A percentile compares a stretch with the other conserved stretches of the same genome.
Conservation (phyloP, 2,329 filamentous ascomycete genomes). For the Fusarium sp. region DNA sequence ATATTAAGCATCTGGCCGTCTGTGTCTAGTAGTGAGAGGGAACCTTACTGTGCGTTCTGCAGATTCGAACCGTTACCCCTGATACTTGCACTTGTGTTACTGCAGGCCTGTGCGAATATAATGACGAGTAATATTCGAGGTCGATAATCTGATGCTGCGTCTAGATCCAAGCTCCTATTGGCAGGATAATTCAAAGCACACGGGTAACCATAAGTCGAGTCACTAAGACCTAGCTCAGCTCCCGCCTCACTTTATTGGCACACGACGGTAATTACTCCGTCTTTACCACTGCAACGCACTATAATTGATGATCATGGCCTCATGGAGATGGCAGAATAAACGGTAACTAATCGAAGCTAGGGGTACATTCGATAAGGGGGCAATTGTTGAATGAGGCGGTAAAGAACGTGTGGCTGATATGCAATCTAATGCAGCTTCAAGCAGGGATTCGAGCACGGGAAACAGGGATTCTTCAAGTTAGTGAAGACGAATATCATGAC, state of each 20-base stretch:
- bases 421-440: background rate
- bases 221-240: background rate
- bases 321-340: background rate
- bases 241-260: slow-evolving; percentile 9
- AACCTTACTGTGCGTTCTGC: background rate
- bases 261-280: background rate
- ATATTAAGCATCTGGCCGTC: background rate
- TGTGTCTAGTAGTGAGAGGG: background rate
- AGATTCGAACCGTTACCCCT: slow-evolving; percentile 13
- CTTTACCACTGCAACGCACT: background rate
- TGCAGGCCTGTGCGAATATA: background rate
- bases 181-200: background rate
- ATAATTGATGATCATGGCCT: background rate
- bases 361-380: background rate
- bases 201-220: background rate
- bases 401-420: slow-evolving; percentile 7
- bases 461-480: background rate
- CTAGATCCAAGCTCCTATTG: background rate
- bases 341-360: background rate
- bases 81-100: slow-evolving; percentile 16
- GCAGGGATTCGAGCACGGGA: slow-evolving; percentile 10
- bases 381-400: slow-evolving; percentile 13
- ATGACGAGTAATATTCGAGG: background rate
- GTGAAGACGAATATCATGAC: background rate
- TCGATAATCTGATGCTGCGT: background rate